phyloP scores from a whole-genome alignment of 441 rosid species.

The Metrosideros polymorpha region DNA sequence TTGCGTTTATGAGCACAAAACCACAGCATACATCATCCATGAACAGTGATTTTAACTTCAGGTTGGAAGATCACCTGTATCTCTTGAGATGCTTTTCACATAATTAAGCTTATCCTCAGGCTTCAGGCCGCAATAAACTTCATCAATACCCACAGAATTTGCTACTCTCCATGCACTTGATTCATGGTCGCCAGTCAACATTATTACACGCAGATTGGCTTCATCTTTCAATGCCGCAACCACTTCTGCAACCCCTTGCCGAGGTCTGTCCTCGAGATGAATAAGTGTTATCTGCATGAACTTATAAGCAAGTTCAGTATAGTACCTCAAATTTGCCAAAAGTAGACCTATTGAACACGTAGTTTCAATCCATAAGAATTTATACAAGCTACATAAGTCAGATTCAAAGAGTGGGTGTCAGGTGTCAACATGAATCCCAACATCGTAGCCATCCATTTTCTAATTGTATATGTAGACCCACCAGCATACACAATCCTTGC shows the following conservation, averaged over 20 bases:
- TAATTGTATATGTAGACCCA: neutral
- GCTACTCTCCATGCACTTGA: conserved; percentile 97
- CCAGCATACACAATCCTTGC: neutral
- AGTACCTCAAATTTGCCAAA: neutral
- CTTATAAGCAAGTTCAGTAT: neutral
- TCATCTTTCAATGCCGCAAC: conserved; percentile 47
- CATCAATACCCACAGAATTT: conserved; percentile 72
- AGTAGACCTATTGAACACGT: neutral
- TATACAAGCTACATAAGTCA: neutral
- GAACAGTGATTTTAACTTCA: neutral
- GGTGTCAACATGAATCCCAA: neutral
- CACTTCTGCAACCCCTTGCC: conserved; percentile 69
- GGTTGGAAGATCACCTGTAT: conserved; percentile 41
- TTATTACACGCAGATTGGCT: conserved; percentile 65
- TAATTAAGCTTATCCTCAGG: conserved; percentile 91
- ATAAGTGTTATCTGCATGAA: conserved; percentile 58
- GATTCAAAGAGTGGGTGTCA: neutral
- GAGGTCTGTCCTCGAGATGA: conserved; percentile 89
- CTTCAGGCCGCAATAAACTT: conserved; percentile 75
- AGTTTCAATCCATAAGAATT: neutral
- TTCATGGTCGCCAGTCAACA: conserved; percentile 93
- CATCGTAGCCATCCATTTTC: neutral
- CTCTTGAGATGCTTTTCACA: conserved; percentile 60
- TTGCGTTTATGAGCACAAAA: neutral
- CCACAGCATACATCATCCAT: neutral